Base-by-base conservation (phyloP, 2,329 filamentous ascomycete genomes). In the Nothopassalora personata region DNA sequence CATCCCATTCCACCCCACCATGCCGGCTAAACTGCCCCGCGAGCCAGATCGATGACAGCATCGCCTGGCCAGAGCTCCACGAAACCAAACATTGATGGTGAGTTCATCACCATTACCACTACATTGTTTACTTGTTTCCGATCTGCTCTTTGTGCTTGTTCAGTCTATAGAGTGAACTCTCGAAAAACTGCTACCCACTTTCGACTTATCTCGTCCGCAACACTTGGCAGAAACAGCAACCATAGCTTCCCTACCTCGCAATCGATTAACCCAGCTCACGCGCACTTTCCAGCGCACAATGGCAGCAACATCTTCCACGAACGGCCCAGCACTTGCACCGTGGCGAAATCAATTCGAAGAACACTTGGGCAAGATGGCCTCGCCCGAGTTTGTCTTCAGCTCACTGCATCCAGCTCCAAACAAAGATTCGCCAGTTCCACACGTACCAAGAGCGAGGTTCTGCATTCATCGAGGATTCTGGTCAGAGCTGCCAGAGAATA, bases 381-480 rank as follows among this genome's bases (percentile, higher is more conserved):
- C 74, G 7, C 79, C 79, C 6, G 77, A 81, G 60, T 81, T 81
- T 63, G 79, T 81, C 56, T 76, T 81, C 60, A 74, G 75, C 52
- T 83, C 82, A 3, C 73, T 85, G 45, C 72, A 72, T 58, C 69
- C 70, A 18, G 76, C 75, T 5, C 74, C 79, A 28, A 54, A 61
- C 59, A 61, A 60, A 62, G 72, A 71, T 18, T 74, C 75, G n/a
- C 71, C 76, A 0, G 72, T 72, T 48, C 66, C 75, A 8, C 75
- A 76, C 61, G 65, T 79, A 1, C 77, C 80, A 0, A 83, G 90
- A 56, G 87, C 85, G 8, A 85, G 91, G 55, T 91, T 85, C 68
- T 94, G 92, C 75, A 85, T 96, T 69, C 93, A 86, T 76, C 88
- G 93, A 61, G 91, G 91, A 66, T 86, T 96, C 76, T 96, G 89